Evolutionary conservation across 2,329 filamentous ascomycete species (phyloP).

Genomic region (Ascochyta lentis): DNA sequence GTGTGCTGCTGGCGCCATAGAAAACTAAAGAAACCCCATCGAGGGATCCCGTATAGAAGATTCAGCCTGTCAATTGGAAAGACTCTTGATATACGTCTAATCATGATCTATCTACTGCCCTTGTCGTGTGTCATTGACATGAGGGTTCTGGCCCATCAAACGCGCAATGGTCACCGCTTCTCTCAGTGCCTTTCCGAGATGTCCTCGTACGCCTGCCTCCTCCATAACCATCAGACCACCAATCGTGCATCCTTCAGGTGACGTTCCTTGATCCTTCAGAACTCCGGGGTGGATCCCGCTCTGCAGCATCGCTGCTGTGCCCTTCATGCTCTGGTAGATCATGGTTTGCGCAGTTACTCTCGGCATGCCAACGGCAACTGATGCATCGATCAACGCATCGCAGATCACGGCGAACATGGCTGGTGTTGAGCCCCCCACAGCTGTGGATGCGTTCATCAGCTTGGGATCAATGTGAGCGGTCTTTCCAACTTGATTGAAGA

Average conservation of each 20-base stretch:
- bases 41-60: too few species aligned
- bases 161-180: constrained; percentile 58
- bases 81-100: too few species aligned
- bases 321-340: constrained; percentile 43
- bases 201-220: constrained; percentile 37
- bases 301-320: constrained; percentile 39
- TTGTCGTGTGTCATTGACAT: constrained; percentile 53
- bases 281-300: constrained; percentile 37
- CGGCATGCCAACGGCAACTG: constrained; percentile 39
- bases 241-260: constrained; percentile 44
- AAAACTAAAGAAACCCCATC: too few species aligned
- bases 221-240: constrained; percentile 44
- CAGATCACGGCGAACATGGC: constrained; percentile 43
- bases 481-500: constrained; percentile 36
- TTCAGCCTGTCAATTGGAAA: too few species aligned
- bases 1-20: too few species aligned
- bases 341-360: constrained; percentile 33
- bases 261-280: constrained; percentile 40
- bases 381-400: constrained; percentile 42
- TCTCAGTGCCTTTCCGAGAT: constrained; percentile 49
- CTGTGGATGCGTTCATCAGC: constrained; percentile 40
- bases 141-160: constrained; percentile 49
- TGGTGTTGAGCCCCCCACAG: constrained; percentile 39
- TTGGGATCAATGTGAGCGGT: constrained; percentile 27
- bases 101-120: neutral